Evolutionary conservation across 176 grass and related monocot genomes (phyloP).

Genomic region (Raddia guianensis): DNA sequence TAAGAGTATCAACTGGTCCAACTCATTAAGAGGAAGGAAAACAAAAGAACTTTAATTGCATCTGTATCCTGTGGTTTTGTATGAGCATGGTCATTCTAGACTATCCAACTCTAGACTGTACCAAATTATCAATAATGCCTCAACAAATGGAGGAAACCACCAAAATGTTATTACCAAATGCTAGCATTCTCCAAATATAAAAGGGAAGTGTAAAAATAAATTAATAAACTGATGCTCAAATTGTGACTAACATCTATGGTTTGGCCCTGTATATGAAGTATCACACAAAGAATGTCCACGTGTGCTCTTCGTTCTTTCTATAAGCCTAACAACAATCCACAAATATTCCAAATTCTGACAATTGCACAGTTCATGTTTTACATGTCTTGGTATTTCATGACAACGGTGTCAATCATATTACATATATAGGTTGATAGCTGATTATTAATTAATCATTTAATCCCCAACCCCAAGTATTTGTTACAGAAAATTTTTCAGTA

Average conservation of each 20-base stretch:
- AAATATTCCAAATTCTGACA: not conserved
- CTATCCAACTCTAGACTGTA: not conserved
- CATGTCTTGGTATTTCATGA: not conserved
- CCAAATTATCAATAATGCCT: slow-evolving; percentile 10
- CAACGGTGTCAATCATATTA: not conserved
- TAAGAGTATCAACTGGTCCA: slow-evolving; percentile 13
- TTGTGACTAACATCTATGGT: slow-evolving; percentile 5
- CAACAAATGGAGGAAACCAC: not conserved
- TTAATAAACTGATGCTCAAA: not conserved
- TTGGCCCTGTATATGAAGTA: not conserved
- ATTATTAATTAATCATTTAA: not conserved
- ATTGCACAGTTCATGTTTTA: not conserved
- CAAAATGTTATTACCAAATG: slow-evolving; percentile 1
- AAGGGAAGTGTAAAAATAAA: not conserved
- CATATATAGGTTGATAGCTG: not conserved
- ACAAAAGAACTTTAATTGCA: not conserved
- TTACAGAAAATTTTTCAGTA: not conserved
- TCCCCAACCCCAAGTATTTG: not conserved
- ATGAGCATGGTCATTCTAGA: slow-evolving; percentile 7
- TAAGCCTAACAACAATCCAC: not conserved
- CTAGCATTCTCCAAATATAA: slow-evolving; percentile 1
- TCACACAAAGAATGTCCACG: not conserved
- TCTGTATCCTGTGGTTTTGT: not conserved
- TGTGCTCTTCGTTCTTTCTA: not conserved
- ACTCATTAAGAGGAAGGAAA: slow-evolving; percentile 22